Evolutionary conservation across 2,329 filamentous ascomycete species (phyloP), one percentile per base, ranked within the genome.

Genomic region (Cladosporium phlei): DNA sequence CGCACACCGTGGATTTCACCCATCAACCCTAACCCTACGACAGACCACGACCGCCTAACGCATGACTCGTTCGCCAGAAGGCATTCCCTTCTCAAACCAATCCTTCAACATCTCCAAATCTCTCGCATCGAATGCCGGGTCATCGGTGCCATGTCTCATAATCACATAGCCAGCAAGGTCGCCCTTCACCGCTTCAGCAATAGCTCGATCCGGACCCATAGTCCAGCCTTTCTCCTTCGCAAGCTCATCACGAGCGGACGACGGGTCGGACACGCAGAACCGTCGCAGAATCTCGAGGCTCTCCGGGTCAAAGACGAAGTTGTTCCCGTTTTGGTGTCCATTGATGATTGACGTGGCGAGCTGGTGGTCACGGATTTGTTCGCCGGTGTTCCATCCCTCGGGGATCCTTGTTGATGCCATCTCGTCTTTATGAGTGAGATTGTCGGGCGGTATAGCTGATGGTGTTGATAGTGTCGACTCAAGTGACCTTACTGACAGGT

Each of bases 281-380:
- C 39, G 49, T 16, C 35, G 38, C 5, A 51, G 32, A 7, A 19
- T 17, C 3, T 33, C n/a, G 10, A 47, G 30, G n/a, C 25, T 20
- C n/a, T 5, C 2, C 24, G 27, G 46, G 37, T 49, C 42, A 21
- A 47, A 25, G 16, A 38, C 28, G 17, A n/a, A 33, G 30, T 30
- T 16, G 38, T 28, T 38, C 16, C 32, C 47, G 11, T 27, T 37
- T 32, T 19, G 40, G 21, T 46, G 46, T 14, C 38, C 32, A 25
- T 52, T 49, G 38, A 49, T 52, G 42, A 47, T 44, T 14, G 38
- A 49, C 6, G 50, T 29, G 3, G 43, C 46, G 14, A 49, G 37
- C 24, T 51, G 44, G 35, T 51, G 46, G 17, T 28, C n/a, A 14
- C 34, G 32, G 39, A 51, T 51, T 16, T 51, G 49, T 24, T 51